Evolutionary conservation across 2,329 filamentous ascomycete genomes (phyloP), one percentile per base, ranked within the genome.

Genomic region (Fusarium sp.): DNA sequence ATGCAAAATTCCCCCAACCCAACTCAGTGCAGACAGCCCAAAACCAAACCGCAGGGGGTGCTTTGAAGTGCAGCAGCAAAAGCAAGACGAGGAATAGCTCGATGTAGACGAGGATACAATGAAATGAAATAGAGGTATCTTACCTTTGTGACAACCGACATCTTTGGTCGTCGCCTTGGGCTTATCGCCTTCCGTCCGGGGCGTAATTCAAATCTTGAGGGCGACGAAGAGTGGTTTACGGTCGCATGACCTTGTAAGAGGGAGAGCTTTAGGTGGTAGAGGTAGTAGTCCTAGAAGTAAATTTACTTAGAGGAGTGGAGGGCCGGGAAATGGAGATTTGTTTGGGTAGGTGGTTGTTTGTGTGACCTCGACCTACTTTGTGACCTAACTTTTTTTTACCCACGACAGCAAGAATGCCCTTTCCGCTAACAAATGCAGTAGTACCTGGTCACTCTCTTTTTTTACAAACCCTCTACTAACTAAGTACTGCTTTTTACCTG

Each of bases 111-210:
- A 42, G 53, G 38, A 22, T 43, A n/a, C 7, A 39, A 34, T 19
- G 19, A 19, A 57, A 42, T 50, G 43, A 40, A 44, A 58, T 40
- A 40, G 36, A 40, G 45, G 52, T 22, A 46, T 38, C 85, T 67
- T 80, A 89, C 87, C 85, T 88, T 87, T 72, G 84, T 85, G 81
- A 83, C 85, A 84, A 88, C 84, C 83, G 86, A 87, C 86, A 88
- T 88, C 79, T 88, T 86, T 70, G 22, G 63, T 70, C 67, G 78
- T 79, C 78, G 82, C 85, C 78, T 69, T 81, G 70, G 78, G 79
- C 81, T 82, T 79, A 81, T 84, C 83, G 84, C 85, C 84, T 86
- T 76, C 75, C 76, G 77, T 79, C 76, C 75, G 73, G 74, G 73
- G 75, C 71, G 71, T 74, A 73, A 74, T 68, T 69, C 60, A 71